These are phyloP conservation scores for Penicillium coffeae DNA, from an alignment of 495 filamentous ascomycete species.

Conservation along the genomic window DNA sequence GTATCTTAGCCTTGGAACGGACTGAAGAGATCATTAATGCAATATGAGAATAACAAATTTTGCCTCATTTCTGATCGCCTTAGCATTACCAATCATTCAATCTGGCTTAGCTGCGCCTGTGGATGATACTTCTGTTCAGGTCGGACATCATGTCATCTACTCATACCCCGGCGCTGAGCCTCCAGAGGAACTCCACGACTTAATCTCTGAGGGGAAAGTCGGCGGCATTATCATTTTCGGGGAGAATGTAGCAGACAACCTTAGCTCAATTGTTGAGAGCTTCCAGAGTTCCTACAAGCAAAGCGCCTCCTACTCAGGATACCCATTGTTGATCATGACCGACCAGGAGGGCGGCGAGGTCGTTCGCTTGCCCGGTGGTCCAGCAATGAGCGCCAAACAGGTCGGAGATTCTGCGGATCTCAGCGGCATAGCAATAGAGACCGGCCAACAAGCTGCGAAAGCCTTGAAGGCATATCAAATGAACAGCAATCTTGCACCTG, in stretches of 20 bases:
- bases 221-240: conserved; percentile 36
- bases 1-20: no score
- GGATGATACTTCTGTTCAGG: conserved; percentile 12
- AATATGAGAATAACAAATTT: background rate
- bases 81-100: background rate
- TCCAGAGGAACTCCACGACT: conserved; percentile 21
- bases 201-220: conserved; percentile 28
- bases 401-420: conserved; percentile 22
- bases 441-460: conserved; percentile 21
- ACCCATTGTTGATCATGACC: conserved; percentile 33
- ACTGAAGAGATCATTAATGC: no score
- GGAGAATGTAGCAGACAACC: conserved; percentile 26
- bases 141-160: conserved; percentile 33
- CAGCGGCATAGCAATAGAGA: conserved; percentile 17
- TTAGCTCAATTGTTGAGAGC: conserved; percentile 15
- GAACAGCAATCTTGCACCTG: conserved; percentile 32
- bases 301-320: conserved; percentile 18
- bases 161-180: conserved; percentile 28
- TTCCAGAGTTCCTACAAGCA: conserved; percentile 26
- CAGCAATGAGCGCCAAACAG: conserved; percentile 25
- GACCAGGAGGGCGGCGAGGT: conserved; percentile 36
- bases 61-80: background rate
- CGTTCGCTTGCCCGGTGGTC: conserved; percentile 29
- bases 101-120: background rate
- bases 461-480: conserved; percentile 17